Percentiles rank a stretch among this genome's conserved stretches.
phyloP scores from a whole-genome alignment of 371 early-diverging fungal species.

The Dinochytrium kinnereticum region DNA sequence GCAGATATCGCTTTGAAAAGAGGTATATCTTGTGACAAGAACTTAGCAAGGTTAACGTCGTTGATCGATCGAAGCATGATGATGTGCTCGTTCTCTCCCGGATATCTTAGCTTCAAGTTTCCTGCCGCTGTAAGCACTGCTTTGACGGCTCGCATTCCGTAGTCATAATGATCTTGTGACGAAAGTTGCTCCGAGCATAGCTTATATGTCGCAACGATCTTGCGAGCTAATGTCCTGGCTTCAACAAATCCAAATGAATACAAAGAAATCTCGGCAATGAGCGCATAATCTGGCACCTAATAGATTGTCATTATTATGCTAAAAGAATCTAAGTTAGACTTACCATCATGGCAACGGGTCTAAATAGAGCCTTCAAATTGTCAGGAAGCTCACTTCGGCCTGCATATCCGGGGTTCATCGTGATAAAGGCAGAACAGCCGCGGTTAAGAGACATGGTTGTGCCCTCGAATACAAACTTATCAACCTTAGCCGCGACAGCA shows the following conservation, averaged over 20 bases:
- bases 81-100: constrained; percentile 61
- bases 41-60: constrained; percentile 63
- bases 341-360: constrained; percentile 66
- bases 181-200: constrained; percentile 64
- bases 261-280: constrained; percentile 63
- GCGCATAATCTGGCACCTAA: constrained; percentile 61
- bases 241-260: constrained; percentile 65
- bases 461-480: constrained; percentile 63
- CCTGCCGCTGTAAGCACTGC: constrained; percentile 63
- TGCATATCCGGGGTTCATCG: constrained; percentile 71
- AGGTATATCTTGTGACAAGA: constrained; percentile 59
- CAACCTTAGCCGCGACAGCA: constrained; percentile 56
- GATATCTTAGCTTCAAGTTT: constrained; percentile 60
- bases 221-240: constrained; percentile 56
- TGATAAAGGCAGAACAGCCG: constrained; percentile 63
- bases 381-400: constrained; percentile 65
- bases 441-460: constrained; percentile 59
- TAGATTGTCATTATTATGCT: background rate
- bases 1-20: constrained; percentile 61
- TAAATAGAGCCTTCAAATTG: constrained; percentile 63
- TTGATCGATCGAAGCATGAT: constrained; percentile 62
- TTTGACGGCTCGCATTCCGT: constrained; percentile 68
- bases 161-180: constrained; percentile 64
- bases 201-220: constrained; percentile 63
- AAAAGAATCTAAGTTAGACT: background rate